Evolutionary conservation across 331 rosid species (phyloP), one percentile per base, ranked within the genome.

Genomic region (Cydonia oblonga): DNA sequence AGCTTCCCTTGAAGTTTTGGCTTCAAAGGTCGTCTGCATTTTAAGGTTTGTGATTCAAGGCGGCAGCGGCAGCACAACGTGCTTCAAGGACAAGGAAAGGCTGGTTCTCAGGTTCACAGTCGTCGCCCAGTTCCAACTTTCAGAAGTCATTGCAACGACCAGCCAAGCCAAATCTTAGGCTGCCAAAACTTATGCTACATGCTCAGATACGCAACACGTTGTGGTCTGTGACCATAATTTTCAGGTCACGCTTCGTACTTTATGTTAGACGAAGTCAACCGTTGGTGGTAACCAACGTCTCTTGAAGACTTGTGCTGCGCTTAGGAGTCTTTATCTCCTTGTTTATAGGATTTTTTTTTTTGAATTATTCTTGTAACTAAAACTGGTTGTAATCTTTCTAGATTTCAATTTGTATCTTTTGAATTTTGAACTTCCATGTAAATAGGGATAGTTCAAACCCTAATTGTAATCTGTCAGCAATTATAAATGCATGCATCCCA

Each of bases 151-250:
- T 15, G 32, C 20, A 28, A 52, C 40, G 49, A 32, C 14, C 64
- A 23, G 32, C 23, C 18, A 28, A 18, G 63, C 26, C 70, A 76
- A 25, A 25, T 73, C 68, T 8, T 20, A 42, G 69, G 58, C 67
- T 54, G 61, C 79, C 81, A 71, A 75, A 74, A 62, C 59, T 30
- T 16, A 40, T 57, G n/a, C 63, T 46, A 19, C 10, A 26, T 16
- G 69, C 23, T 54, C 19, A 24, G 44, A 23, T 24, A 75, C 54
- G 20, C 33, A 23, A 20, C 13, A 20, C 53, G 28, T 51, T 51
- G 25, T 76, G 70, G 58, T 35, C 40, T 32, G 6, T 64, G 72
- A 69, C 72, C 72, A 22, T 15, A 22, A 30, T 64, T 26, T 65
- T 35, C 66, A 62, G 42, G 65, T 78, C 74, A 57, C 57, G 13